Base-by-base conservation (phyloP, 2,329 filamentous ascomycete genomes). In the Saccharata proteae region DNA sequence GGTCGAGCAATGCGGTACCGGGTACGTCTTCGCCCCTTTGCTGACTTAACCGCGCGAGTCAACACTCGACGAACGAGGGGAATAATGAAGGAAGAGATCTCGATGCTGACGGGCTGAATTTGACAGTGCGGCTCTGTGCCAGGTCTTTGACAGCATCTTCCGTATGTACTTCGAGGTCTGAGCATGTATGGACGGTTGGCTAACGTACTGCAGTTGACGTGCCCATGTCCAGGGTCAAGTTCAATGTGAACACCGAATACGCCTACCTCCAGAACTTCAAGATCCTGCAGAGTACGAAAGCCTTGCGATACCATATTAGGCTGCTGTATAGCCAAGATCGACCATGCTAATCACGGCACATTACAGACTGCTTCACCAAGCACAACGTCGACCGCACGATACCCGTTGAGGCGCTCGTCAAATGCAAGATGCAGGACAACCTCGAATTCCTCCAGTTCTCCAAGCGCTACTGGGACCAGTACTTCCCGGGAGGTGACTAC, bases 391-490 rank as follows among this genome's bases (percentile, higher is more conserved):
- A 96, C 48, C 85, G 85, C 55, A 79, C 80, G 16, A 77, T 98
- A 46, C 84, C 84, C 37, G 84, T 96, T 54, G 76, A 93, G 58
- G 67, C 71, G 36, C 76, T 98, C 38, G 74, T 90, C 48, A 98
- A 96, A 61, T 98, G 90, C 70, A 94, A 93, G 69, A 98, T 98
- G 88, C 90, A 98, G 70, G 90, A 98, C 61, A 98, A 98, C 65
- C 80, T 98, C 47, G 90, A 96, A 55, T 98, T 98, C 58, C 69
- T 98, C 38, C 90, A 98, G 64, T 98, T 85, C 80, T 78, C 78
- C 37, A 98, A 98, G 72, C 70, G 72, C 46, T 94, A 85, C 66
- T 98, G 90, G 90, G 90, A 98, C 52, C 83, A 94, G 55, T 85
- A 94, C 68, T 98, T 83, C 61, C 90, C 90, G 6, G 90, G 90